These are phyloP conservation scores for Corymbia maculata DNA, from an alignment of 345 rosid species.

Conservation along the genomic window DNA sequence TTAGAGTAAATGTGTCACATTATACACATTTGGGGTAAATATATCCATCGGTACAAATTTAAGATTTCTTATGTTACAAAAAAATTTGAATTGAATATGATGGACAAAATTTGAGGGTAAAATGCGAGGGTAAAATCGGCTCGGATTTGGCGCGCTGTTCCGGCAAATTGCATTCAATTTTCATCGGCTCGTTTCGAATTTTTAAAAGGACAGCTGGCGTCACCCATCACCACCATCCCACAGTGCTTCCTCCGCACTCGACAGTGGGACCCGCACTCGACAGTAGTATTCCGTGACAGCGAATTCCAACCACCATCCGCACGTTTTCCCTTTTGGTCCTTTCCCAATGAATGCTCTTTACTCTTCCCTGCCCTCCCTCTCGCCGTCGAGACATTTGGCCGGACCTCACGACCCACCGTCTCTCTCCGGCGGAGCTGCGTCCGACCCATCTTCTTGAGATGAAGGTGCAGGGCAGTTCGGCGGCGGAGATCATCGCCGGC, in stretches of 20 bases:
- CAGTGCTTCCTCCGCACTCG: neutral
- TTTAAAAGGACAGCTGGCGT: neutral
- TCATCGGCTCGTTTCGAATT: neutral
- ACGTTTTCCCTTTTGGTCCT: neutral
- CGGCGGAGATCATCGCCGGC: slow-evolving; percentile 1
- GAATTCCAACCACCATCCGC: neutral
- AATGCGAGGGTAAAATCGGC: neutral
- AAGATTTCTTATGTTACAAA: too few relatives aligned
- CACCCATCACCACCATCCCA: neutral
- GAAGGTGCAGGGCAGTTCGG: neutral
- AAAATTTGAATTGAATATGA: too few relatives aligned
- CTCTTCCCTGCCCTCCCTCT: neutral
- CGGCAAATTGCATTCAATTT: neutral
- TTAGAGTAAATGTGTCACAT: too few relatives aligned
- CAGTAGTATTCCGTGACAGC: neutral
- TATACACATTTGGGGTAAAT: too few relatives aligned
- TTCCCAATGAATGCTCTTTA: neutral
- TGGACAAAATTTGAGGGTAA: too few relatives aligned
- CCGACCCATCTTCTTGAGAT: neutral
- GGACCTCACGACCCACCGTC: too few relatives aligned
- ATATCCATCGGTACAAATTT: too few relatives aligned
- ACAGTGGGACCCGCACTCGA: neutral
- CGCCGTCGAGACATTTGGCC: too few relatives aligned
- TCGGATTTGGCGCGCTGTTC: neutral
- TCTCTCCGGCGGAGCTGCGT: neutral